Evolutionary conservation across 140 eudicot species (phyloP), one percentile per base, ranked within the genome.

Genomic region (Oenanthe javanica): DNA sequence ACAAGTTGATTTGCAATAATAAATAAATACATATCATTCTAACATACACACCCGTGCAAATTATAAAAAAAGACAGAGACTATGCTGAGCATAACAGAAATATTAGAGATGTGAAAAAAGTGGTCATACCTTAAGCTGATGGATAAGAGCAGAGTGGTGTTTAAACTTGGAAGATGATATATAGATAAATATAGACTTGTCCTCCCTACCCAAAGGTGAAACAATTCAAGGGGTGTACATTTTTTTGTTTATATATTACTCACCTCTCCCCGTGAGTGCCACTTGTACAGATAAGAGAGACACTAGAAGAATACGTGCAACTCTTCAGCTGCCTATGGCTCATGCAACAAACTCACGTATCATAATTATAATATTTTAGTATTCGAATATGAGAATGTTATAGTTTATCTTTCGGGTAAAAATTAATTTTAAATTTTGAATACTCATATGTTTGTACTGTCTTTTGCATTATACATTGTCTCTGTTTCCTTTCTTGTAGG

Each of bases 111-210:
- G 70, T n/a, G 7, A 63, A 63, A 63, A 23, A 38, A 31, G 31
- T 31, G 36, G 38, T 0, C 70, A 23, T 23, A 63, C 70, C 70
- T 63, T 23, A 63, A 63, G 70, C 70, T 63, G 69, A 61, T 63
- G 70, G 70, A 49, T 38, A 75, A 75, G 40, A 75, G 78, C 57
- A 75, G 78, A 49, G 79, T 12, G 38, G 8, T 73, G 61, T 7
- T 13, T 27, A 48, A 48, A 72, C 11, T 48, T 75, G 63, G 78
- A 43, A 47, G 42, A 45, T 21, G 76, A 42, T 36, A 61, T 61
- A 21, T 21, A 67, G 46, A 31, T 69, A 31, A 27, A 36, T 31
- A 36, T 31, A 31, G 11, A n/a, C 5, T 6, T 0, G 5, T 52
- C 5, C 7, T 52, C 36, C 9, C 69, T 61, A 61, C 31, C 45